phyloP scores from a whole-genome alignment of 2,329 filamentous ascomycete genomes.

The Diaporthe ampelina region DNA sequence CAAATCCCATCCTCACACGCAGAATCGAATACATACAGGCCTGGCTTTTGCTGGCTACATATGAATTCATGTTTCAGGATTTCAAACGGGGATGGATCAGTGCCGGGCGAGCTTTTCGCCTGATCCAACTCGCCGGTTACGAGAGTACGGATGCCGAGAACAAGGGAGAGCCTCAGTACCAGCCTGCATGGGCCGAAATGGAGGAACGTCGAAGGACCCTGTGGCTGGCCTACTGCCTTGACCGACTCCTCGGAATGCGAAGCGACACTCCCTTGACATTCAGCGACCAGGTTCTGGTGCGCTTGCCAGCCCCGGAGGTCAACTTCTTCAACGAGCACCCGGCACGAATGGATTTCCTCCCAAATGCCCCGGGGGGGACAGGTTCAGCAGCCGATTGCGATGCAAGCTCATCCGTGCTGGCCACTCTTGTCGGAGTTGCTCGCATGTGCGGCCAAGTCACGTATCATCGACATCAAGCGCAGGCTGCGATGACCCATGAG shows the following conservation, averaged over 20 bases:
- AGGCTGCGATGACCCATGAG: background rate
- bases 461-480: constrained; percentile 4
- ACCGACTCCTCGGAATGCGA: background rate
- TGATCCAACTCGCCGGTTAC: constrained; percentile 42
- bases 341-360: background rate
- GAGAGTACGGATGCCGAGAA: constrained; percentile 15
- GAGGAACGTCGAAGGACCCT: constrained; percentile 22
- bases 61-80: constrained; percentile 46
- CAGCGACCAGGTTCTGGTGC: background rate
- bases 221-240: constrained; percentile 12
- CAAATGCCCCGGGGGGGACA: too few species aligned
- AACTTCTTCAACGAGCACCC: constrained; percentile 16
- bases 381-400: background rate
- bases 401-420: background rate
- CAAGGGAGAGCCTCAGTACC: constrained; percentile 6
- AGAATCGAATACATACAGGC: constrained; percentile 44
- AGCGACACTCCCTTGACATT: constrained; percentile 2
- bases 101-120: constrained; percentile 45
- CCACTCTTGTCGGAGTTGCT: background rate
- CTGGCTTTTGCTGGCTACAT: constrained; percentile 45
- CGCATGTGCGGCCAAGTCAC: constrained; percentile 20
- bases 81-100: constrained; percentile 46
- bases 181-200: constrained; percentile 11
- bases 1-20: background rate
- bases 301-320: background rate